These are phyloP conservation scores for Kalmusia sp. DNA, from an alignment of 2,329 filamentous ascomycete species.

Conservation along the genomic window DNA sequence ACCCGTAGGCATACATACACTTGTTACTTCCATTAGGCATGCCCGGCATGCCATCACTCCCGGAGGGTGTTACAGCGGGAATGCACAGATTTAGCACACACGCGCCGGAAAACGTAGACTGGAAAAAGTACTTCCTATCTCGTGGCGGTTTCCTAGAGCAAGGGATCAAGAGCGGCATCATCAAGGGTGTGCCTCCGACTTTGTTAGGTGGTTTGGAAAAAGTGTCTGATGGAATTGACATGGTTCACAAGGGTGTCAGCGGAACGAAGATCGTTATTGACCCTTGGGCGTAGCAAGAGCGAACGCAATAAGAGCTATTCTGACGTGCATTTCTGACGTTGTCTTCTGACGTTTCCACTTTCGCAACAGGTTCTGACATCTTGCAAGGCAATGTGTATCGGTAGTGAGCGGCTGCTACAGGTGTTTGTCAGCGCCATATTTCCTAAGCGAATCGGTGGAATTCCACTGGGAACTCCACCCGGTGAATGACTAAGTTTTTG, in stretches of 20 bases:
- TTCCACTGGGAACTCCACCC: background rate
- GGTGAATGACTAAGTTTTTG: background rate
- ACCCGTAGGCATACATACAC: conserved; percentile 29
- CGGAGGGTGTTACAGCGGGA: conserved; percentile 23
- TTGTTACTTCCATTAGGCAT: conserved; percentile 21
- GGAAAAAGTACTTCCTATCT: conserved; percentile 25
- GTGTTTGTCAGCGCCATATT: background rate
- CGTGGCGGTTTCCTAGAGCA: conserved; percentile 29
- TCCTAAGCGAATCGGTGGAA: background rate
- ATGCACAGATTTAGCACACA: conserved; percentile 29
- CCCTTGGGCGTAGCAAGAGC: conserved; percentile 20
- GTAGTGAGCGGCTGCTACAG: background rate
- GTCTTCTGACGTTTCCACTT: background rate
- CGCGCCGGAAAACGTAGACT: conserved; percentile 26
- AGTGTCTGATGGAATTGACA: conserved; percentile 28
- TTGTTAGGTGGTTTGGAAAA: conserved; percentile 32
- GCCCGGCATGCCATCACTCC: conserved; percentile 23
- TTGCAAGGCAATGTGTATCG: background rate
- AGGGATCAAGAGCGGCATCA: conserved; percentile 22
- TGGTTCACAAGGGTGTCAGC: conserved; percentile 36
- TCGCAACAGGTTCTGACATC: too few relatives aligned
- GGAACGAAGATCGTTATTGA: conserved; percentile 38
- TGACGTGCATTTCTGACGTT: background rate
- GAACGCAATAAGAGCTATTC: too few relatives aligned
- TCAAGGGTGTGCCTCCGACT: conserved; percentile 31